Conservation (phyloP, 2,329 filamentous ascomycete genomes). For the Cryphonectria radicalis region DNA sequence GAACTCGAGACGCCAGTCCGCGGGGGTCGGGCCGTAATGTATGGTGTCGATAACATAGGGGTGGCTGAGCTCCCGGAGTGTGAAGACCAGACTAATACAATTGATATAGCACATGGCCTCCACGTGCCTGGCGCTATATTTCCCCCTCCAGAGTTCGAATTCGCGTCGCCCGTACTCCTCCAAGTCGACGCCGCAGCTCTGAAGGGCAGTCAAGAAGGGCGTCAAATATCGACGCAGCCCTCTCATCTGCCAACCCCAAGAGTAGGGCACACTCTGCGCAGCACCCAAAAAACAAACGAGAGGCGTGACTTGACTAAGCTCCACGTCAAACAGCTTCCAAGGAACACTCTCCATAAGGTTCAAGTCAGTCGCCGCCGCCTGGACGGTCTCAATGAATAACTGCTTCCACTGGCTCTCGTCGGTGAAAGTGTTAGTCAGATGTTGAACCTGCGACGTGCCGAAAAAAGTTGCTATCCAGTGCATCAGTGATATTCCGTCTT, state of each 20-base stretch:
- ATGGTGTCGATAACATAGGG: not conserved
- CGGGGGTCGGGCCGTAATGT: conserved; percentile 3
- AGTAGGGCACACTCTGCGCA: accelerated
- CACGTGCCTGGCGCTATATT: not conserved
- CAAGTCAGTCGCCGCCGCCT: not conserved
- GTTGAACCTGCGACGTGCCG: accelerated
- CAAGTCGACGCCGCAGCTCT: conserved; percentile 5
- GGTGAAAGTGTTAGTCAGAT: no score
- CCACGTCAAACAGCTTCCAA: not conserved
- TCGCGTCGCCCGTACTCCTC: conserved; percentile 9
- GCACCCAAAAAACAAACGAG: not conserved
- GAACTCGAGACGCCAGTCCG: conserved; percentile 8
- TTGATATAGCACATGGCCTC: not conserved
- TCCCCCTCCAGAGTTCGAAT: not conserved
- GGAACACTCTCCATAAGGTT: not conserved
- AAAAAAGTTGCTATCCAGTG: not conserved
- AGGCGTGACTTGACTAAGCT: not conserved
- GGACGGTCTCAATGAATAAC: not conserved
- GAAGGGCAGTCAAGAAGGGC: not conserved
- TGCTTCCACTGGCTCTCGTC: not conserved
- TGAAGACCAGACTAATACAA: not conserved
- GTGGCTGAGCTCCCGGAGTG: no score
- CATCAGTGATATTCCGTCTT: conserved; percentile 4
- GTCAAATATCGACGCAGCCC: not conserved
- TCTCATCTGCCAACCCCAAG: no score